Evolutionary conservation across 108 stramenopile genomes (phyloP), one percentile per base, ranked within the genome.

Genomic region (Nitzschia inconspicua): DNA sequence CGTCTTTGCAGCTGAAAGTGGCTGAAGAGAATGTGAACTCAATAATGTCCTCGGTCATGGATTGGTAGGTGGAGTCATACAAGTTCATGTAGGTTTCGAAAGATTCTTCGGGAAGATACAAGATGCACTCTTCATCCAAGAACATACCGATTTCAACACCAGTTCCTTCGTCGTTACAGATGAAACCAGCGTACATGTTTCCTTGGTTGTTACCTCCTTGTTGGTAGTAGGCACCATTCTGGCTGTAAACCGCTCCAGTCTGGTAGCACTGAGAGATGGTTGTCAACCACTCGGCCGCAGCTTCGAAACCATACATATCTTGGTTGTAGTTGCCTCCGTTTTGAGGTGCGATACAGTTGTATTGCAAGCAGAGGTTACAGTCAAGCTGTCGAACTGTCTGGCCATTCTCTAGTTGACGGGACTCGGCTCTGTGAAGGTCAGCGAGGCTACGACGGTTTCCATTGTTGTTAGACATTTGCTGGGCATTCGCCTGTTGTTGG

Each of bases 91-190:
- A 37, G 49, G 50, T 65, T 22, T 37, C 7, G 53, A 42, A 66
- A 26, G 54, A 32, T 7, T 59, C 46, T 32, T 52, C 49, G 31
- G 44, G 18, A 50, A 54, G 34, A 40, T 85, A 86, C 10, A 77
- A 3, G 2, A 69, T 76, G 59, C 87, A 89, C 9, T 78, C 68
- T 16, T 83, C 54, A 56, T 89, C 84, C 22, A 83, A 25, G 56
- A 85, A 89, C 24, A 89, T 35, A 60, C 75, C 87, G 22, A 85
- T 68, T 48, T 85, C 84, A 22, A 85, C 80, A 54, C 84, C 84
- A 42, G 46, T 77, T 47, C 87, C 87, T 19, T 72, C 69, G 35
- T 48, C 70, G 63, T 77, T 81, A 65, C 87, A 88, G 57, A 85
- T 78, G 35, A 82, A 70, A 19, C 87, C 78, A 28, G 75, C 66